These are phyloP conservation scores for Xylariaceae sp. DNA, from an alignment of 2,329 filamentous ascomycete genomes.

Conservation along the genomic window DNA sequence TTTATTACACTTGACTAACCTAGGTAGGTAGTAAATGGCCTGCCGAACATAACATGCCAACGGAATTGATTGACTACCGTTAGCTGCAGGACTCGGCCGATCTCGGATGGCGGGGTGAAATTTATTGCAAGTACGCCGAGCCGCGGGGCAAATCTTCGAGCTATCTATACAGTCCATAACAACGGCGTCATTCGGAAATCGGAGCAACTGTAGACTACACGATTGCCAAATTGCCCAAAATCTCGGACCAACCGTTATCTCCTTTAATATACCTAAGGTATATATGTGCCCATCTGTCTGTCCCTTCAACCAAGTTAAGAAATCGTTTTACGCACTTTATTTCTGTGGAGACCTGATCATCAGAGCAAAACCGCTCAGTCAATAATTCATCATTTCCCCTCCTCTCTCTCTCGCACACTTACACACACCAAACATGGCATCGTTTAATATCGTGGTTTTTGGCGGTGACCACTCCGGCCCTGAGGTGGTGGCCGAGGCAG, in stretches of 20 bases:
- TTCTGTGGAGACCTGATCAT: neutral
- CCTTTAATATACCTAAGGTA: neutral
- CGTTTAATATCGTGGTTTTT: constrained; percentile 75
- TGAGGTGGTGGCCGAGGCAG: constrained; percentile 77
- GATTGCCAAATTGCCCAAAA: neutral
- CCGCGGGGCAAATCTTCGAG: constrained; percentile 12
- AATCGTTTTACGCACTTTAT: neutral
- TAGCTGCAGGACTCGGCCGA: constrained; percentile 10
- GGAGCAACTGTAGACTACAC: neutral
- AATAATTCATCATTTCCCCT: neutral
- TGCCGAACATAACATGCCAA: too few species aligned
- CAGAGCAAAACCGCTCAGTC: neutral
- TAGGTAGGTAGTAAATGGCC: too few species aligned
- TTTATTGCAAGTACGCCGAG: neutral
- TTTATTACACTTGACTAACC: too few species aligned
- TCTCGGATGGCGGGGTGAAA: constrained; percentile 24
- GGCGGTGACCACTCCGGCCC: constrained; percentile 80
- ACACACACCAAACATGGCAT: constrained; percentile 48
- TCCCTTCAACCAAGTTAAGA: neutral
- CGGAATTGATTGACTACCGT: too few species aligned
- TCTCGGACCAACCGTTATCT: neutral
- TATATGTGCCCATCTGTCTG: neutral
- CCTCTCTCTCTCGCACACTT: neutral
- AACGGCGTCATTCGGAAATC: neutral
- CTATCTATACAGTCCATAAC: neutral